These are phyloP conservation scores for Pisolithus orientalis DNA, from an alignment of 768 basidiomycete genomes.

Conservation along the genomic window DNA sequence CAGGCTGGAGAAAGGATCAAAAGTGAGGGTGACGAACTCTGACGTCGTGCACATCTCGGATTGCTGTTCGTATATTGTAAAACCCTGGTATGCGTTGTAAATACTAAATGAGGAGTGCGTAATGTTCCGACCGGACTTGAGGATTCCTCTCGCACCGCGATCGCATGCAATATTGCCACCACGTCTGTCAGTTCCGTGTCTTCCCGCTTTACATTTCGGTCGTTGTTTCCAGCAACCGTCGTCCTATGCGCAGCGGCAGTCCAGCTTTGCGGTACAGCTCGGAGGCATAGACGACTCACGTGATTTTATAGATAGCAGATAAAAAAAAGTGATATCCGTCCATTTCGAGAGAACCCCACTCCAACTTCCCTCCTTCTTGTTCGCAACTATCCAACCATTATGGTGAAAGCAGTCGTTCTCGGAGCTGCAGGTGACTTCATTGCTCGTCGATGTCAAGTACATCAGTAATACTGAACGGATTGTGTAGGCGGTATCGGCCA, in stretches of 20 bases:
- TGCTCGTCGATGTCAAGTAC: neutral
- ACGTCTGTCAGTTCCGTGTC: neutral
- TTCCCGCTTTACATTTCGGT: neutral
- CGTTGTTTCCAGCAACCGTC: neutral
- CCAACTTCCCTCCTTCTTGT: neutral
- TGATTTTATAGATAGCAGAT: neutral
- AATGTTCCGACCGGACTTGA: too few relatives aligned
- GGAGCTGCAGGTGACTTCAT: conserved; percentile 76
- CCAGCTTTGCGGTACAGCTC: neutral
- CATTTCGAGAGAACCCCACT: neutral
- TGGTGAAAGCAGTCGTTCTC: conserved; percentile 84
- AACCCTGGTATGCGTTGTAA: too few relatives aligned
- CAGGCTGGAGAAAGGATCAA: conserved; percentile 19
- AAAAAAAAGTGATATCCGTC: neutral
- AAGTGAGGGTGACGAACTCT: conserved; percentile 28
- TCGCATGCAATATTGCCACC: neutral
- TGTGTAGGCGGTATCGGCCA: conserved; percentile 89
- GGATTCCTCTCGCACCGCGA: conserved; percentile 1
- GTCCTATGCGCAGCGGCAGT: too few relatives aligned
- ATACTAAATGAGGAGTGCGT: too few relatives aligned
- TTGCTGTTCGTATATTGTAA: too few relatives aligned
- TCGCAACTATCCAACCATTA: conserved; percentile 8
- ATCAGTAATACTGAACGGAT: conserved; percentile 1
- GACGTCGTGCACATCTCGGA: conserved; percentile 7
- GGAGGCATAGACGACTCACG: neutral